Conservation (phyloP, 768 basidiomycete species). For the Pleurotus tuber-regium region DNA sequence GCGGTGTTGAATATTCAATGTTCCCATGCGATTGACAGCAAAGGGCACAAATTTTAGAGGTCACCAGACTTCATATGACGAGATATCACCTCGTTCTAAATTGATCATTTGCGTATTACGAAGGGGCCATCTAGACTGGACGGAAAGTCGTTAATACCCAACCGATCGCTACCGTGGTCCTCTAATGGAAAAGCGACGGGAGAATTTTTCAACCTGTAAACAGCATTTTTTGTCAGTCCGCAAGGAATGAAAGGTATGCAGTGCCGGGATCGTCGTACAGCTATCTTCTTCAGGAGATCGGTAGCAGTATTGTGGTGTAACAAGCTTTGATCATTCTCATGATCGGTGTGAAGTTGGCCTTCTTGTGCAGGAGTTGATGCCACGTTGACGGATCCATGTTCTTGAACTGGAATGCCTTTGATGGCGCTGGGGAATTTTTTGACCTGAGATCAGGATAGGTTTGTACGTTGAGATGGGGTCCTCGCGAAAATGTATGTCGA, state of each 20-base stretch:
- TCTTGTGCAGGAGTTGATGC: constrained; percentile 1
- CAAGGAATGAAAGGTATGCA: no score
- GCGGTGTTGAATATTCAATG: not conserved
- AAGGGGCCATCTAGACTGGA: no score
- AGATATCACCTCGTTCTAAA: not conserved
- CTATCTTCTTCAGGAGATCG: no score
- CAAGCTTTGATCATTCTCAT: not conserved
- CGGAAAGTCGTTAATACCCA: no score
- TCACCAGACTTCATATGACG: not conserved
- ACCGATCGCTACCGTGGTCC: no score
- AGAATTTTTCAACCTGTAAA: no score
- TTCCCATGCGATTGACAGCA: not conserved
- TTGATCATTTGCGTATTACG: not conserved
- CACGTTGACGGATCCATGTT: constrained; percentile 7
- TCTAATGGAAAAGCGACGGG: no score
- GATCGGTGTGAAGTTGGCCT: constrained; percentile 8
- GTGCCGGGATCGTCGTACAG: no score
- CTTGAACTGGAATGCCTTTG: constrained; percentile 4
- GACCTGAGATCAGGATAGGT: not conserved
- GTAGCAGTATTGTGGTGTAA: not conserved
- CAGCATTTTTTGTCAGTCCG: no score
- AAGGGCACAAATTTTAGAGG: not conserved
- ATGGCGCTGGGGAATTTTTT: not conserved
- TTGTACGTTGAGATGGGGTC: not conserved
- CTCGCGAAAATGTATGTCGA: not conserved